Percentiles rank a stretch among this genome's conserved stretches.
phyloP scores from a whole-genome alignment of 2,329 filamentous ascomycete genomes.

The Claviceps spartinae region DNA sequence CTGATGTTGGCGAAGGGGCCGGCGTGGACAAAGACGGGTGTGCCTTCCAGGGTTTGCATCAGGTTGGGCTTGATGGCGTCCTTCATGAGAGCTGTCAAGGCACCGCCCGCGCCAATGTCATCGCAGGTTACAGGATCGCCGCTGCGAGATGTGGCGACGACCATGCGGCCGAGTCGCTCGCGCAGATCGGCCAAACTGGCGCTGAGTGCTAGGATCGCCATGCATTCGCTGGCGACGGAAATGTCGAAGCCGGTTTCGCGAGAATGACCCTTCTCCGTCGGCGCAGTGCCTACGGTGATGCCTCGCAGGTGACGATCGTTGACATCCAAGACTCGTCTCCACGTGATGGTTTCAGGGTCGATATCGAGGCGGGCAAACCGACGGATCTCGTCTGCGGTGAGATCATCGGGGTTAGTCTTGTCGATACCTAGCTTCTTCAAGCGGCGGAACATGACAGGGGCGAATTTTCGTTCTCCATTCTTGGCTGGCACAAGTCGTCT shows the following conservation, averaged over 20 bases:
- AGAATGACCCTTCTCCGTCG: constrained; percentile 79
- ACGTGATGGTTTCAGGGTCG: constrained; percentile 92
- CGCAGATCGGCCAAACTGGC: constrained; percentile 80
- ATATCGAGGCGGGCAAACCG: constrained; percentile 92
- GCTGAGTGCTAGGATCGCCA: constrained; percentile 93
- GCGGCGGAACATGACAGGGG: constrained; percentile 81
- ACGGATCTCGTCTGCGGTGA: constrained; percentile 78
- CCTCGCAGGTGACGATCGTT: constrained; percentile 90
- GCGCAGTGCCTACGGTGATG: constrained; percentile 75
- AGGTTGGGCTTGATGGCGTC: constrained; percentile 98
- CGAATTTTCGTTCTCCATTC: constrained; percentile 78
- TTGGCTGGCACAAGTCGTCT: constrained; percentile 77
- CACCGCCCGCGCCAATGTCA: constrained; percentile 84
- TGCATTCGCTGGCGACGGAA: constrained; percentile 92
- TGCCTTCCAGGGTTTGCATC: constrained; percentile 96
- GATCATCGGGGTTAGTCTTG: constrained; percentile 83
- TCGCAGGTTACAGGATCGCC: constrained; percentile 94
- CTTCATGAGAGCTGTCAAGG: constrained; percentile 87
- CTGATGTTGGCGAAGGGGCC: constrained; percentile 97
- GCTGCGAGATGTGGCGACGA: constrained; percentile 71
- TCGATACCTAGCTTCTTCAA: constrained; percentile 91
- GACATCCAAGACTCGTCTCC: constrained; percentile 90
- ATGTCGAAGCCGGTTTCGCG: constrained; percentile 94
- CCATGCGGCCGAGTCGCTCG: constrained; percentile 88
- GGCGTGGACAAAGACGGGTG: constrained; percentile 92